Conservation (phyloP, 192 early-diverging fungal species). For the Mortierella hygrophila region DNA sequence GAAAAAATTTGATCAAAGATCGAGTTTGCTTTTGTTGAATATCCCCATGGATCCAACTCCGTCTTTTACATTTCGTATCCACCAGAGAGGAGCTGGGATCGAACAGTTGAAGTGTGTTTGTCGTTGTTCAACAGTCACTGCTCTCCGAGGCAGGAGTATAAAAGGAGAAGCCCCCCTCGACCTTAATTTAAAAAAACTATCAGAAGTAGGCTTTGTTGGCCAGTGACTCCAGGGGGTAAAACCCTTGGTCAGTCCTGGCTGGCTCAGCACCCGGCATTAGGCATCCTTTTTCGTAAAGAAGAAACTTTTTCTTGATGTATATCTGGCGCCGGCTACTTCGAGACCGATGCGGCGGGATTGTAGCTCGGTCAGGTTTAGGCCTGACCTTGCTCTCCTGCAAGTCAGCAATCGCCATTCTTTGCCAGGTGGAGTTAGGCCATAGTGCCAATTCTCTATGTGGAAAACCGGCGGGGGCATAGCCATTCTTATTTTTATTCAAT, state of each 20-base stretch:
- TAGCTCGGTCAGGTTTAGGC: slow-evolving; percentile 2
- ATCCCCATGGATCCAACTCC: background rate
- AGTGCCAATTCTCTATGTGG: slow-evolving; percentile 57
- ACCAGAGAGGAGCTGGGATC: background rate
- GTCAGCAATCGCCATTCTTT: slow-evolving; percentile 56
- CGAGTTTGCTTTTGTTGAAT: background rate
- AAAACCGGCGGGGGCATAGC: slow-evolving; percentile 57
- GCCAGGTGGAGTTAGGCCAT: slow-evolving; percentile 60
- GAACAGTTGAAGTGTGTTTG: background rate
- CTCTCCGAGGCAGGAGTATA: background rate
- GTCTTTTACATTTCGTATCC: background rate
- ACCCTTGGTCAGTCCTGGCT: slow-evolving; percentile 38
- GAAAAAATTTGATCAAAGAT: background rate
- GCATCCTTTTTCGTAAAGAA: slow-evolving; percentile 46
- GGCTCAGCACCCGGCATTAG: slow-evolving; percentile 56
- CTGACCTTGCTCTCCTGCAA: slow-evolving; percentile 33
- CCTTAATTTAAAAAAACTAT: background rate
- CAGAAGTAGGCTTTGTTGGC: slow-evolving; percentile 49
- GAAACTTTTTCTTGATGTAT: slow-evolving; percentile 47
- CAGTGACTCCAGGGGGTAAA: slow-evolving; percentile 27
- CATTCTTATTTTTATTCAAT: background rate
- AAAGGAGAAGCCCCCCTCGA: background rate
- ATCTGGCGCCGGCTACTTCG: slow-evolving; percentile 58
- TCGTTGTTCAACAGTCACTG: background rate
- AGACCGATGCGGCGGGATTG: slow-evolving; percentile 53